phyloP scores from a whole-genome alignment of 2,329 filamentous ascomycete species.

The Stagonosporopsis rhizophila region DNA sequence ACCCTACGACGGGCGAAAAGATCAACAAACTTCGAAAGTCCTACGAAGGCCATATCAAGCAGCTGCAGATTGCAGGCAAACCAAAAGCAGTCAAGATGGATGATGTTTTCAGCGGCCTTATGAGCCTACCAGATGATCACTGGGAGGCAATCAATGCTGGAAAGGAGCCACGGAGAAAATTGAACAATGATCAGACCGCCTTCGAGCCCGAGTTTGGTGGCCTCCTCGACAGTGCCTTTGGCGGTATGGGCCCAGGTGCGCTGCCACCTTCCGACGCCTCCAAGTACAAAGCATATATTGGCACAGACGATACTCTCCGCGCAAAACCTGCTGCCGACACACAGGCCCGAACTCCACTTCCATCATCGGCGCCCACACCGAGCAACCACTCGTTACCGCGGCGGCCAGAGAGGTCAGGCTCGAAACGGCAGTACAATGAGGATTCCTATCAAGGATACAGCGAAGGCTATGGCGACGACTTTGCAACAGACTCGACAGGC shows the following conservation, averaged over 20 bases:
- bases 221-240: conserved; percentile 52
- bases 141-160: conserved; percentile 50
- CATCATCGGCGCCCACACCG: conserved; percentile 38
- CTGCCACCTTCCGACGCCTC: conserved; percentile 51
- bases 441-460: conserved; percentile 77
- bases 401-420: conserved; percentile 70
- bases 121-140: conserved; percentile 51
- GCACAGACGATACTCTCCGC: conserved; percentile 51
- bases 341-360: conserved; percentile 28
- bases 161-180: conserved; percentile 48
- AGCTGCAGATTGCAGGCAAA: conserved; percentile 57
- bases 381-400: conserved; percentile 49
- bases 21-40: conserved; percentile 67
- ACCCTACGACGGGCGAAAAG: conserved; percentile 70
- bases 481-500: conserved; percentile 71
- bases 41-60: conserved; percentile 62
- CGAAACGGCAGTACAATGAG: conserved; percentile 79
- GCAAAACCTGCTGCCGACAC: conserved; percentile 35
- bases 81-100: conserved; percentile 56
- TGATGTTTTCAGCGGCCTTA: conserved; percentile 41
- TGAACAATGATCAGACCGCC: conserved; percentile 38
- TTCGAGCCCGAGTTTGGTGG: conserved; percentile 34
- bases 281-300: conserved; percentile 54
- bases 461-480: conserved; percentile 74
- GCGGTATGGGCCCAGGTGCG: conserved; percentile 52